These are phyloP conservation scores for Lipomyces chichibuensis DNA, from an alignment of 805 yeast genomes.

Conservation along the genomic window DNA sequence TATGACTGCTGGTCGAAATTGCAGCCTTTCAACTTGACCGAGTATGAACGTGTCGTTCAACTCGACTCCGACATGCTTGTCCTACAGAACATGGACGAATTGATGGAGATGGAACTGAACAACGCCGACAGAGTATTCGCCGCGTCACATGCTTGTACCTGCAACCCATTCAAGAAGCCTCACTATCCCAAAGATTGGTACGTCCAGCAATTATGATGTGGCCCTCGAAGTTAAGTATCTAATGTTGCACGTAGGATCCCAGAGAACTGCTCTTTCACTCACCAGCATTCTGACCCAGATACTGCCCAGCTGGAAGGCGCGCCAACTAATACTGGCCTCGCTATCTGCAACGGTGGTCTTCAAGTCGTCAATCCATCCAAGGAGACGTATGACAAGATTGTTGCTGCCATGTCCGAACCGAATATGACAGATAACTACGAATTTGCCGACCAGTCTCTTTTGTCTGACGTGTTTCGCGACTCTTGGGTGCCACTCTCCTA, in stretches of 20 bases:
- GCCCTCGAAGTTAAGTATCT: not conserved
- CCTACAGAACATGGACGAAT: conserved; percentile 60
- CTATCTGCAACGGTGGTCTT: conserved; percentile 63
- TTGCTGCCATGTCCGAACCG: conserved; percentile 48
- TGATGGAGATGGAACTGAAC: conserved; percentile 53
- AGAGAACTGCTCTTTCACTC: conserved; percentile 56
- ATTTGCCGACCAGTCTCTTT: conserved; percentile 62
- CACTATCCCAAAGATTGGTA: conserved; percentile 61
- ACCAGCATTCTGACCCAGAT: conserved; percentile 36
- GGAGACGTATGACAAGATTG: conserved; percentile 48
- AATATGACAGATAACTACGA: conserved; percentile 49
- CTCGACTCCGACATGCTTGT: conserved; percentile 66
- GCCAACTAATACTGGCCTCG: conserved; percentile 48
- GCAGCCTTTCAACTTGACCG: conserved; percentile 55
- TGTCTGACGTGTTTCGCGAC: conserved; percentile 56
- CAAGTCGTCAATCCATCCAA: conserved; percentile 53
- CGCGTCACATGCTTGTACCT: conserved; percentile 64
- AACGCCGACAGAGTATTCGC: conserved; percentile 48
- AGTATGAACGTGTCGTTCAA: conserved; percentile 58
- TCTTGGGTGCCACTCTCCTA: conserved; percentile 58
- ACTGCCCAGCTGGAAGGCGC: conserved; percentile 41
- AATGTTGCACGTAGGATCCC: conserved; percentile 37
- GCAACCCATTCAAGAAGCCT: conserved; percentile 56
- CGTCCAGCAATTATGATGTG: not conserved
- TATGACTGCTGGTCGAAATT: conserved; percentile 66